Percentiles rank a stretch among this genome's conserved stretches.
These are phyloP conservation scores for Lupinus albus DNA, from an alignment of 306 rosid species.

Conservation along the genomic window DNA sequence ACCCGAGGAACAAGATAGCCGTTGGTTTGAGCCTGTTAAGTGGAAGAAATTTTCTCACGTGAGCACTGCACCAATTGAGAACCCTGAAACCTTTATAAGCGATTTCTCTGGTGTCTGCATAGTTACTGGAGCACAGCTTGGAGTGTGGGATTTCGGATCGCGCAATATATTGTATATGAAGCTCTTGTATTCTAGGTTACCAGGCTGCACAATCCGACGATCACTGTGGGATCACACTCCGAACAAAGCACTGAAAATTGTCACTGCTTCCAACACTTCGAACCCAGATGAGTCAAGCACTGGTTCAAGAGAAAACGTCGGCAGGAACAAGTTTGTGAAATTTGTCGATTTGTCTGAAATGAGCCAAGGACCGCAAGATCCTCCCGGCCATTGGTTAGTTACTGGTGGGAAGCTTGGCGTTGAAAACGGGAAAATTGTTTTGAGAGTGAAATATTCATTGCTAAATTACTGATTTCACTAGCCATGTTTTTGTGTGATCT, in stretches of 20 bases:
- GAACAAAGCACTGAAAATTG: constrained; percentile 39
- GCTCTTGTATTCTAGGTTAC: constrained; percentile 71
- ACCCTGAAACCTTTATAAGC: constrained; percentile 64
- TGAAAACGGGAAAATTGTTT: constrained; percentile 70
- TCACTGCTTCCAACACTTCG: constrained; percentile 36
- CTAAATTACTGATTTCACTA: constrained; percentile 59
- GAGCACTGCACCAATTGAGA: constrained; percentile 84
- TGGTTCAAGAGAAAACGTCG: constrained; percentile 47
- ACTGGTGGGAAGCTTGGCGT: constrained; percentile 92
- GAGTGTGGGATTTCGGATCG: constrained; percentile 89
- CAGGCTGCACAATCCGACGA: constrained; percentile 74
- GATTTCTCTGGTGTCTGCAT: constrained; percentile 62
- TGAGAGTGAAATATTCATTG: constrained; percentile 82
- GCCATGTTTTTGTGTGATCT: constrained; percentile 44
- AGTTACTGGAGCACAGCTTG: constrained; percentile 87
- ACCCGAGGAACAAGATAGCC: constrained; percentile 88
- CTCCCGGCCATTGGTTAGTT: constrained; percentile 89
- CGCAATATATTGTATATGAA: constrained; percentile 79
- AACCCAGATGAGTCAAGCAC: constrained; percentile 47
- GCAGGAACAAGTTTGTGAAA: constrained; percentile 60
- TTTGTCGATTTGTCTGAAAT: constrained; percentile 60
- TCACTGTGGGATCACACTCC: constrained; percentile 75
- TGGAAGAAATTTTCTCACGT: constrained; percentile 89
- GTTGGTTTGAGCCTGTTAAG: constrained; percentile 86
- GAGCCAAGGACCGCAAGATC: constrained; percentile 72